These are phyloP conservation scores for Candida succiphila DNA, from an alignment of 805 yeast genomes.

Conservation along the genomic window DNA sequence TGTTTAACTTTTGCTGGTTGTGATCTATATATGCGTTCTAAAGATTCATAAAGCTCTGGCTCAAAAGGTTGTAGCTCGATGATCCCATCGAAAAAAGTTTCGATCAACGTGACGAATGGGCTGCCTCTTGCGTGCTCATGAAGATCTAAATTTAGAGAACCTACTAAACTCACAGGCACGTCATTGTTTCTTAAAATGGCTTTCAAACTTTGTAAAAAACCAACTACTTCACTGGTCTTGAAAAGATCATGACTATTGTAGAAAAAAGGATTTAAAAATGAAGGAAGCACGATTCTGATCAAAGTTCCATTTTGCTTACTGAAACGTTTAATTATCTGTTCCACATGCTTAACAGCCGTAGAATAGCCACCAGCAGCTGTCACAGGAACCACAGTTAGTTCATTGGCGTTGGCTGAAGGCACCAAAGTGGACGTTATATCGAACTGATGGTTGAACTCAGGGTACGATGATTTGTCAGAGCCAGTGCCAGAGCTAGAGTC, in stretches of 20 bases:
- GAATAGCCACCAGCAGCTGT: constrained; percentile 9
- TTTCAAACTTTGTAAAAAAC: constrained; percentile 52
- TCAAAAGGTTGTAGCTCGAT: constrained; percentile 75
- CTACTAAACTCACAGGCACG: constrained; percentile 29
- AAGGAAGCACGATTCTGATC: constrained; percentile 64
- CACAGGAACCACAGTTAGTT: constrained; percentile 46
- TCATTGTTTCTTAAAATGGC: constrained; percentile 37
- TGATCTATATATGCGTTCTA: constrained; percentile 60
- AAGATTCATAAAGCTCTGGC: constrained; percentile 54
- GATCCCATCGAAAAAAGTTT: constrained; percentile 54
- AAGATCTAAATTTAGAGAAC: constrained; percentile 58
- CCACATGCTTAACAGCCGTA: constrained; percentile 30
- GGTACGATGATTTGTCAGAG: too few species aligned
- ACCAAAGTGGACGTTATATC: constrained; percentile 65
- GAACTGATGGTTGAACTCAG: constrained; percentile 54
- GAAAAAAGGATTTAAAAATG: constrained; percentile 69
- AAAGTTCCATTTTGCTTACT: constrained; percentile 35
- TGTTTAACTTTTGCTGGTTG: constrained; percentile 74
- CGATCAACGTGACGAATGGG: constrained; percentile 40
- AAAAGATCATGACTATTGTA: constrained; percentile 29
- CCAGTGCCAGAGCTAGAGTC: too few species aligned
- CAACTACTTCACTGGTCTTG: constrained; percentile 37
- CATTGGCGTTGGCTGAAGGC: constrained; percentile 58
- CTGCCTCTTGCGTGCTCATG: constrained; percentile 50
- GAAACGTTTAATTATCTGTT: constrained; percentile 27